Evolutionary conservation across 345 rosid species (phyloP).

Genomic region (Citrus maxima): DNA sequence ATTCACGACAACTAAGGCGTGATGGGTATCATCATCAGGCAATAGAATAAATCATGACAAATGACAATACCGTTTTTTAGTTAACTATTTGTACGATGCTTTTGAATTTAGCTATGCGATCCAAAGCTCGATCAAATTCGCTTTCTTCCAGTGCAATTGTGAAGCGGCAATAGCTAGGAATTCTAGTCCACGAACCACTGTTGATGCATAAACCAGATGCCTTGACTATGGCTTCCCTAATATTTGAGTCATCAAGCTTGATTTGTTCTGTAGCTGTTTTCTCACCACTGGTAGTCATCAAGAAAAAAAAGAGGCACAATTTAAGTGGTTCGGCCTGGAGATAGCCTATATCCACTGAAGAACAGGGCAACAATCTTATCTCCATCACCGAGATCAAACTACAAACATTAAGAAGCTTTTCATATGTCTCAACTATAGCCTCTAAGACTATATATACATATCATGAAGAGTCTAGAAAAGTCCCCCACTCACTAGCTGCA

Average conservation of each 20-base stretch:
- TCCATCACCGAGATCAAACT: too few species aligned
- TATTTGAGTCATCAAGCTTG: slow-evolving; percentile 57
- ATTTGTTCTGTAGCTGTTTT: slow-evolving; percentile 24
- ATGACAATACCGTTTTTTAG: not conserved
- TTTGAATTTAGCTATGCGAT: slow-evolving; percentile 53
- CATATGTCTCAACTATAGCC: too few species aligned
- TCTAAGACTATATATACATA: too few species aligned
- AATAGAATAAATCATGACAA: not conserved
- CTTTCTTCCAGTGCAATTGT: slow-evolving; percentile 63
- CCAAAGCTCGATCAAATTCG: slow-evolving; percentile 71
- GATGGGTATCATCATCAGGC: not conserved
- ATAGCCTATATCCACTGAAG: too few species aligned
- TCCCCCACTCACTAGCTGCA: too few species aligned
- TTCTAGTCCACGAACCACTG: slow-evolving; percentile 80
- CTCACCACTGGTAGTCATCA: not conserved
- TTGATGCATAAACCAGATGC: slow-evolving; percentile 78
- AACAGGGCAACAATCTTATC: too few species aligned
- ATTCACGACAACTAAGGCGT: not conserved
- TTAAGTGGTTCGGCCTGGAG: too few species aligned
- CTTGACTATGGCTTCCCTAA: slow-evolving; percentile 67
- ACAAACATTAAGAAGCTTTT: too few species aligned
- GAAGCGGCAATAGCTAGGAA: slow-evolving; percentile 91
- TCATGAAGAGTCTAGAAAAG: too few species aligned
- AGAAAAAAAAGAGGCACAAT: too few species aligned
- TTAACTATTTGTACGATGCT: slow-evolving; percentile 18